phyloP scores from a whole-genome alignment of 768 basidiomycete species.

The Daedalea quercina region DNA sequence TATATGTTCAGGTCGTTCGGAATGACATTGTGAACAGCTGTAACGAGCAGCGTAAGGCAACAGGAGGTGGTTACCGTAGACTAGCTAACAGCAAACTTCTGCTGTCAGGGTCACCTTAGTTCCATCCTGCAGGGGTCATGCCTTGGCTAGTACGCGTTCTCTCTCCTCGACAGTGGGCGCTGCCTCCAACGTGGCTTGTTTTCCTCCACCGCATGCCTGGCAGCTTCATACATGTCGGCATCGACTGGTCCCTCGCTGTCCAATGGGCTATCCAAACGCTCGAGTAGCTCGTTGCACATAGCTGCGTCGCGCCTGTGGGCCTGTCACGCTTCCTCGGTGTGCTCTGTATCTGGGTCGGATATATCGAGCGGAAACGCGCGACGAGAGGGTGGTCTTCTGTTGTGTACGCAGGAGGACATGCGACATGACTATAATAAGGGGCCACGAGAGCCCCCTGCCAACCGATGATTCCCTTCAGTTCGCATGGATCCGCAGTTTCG shows the following conservation, averaged over 20 bases:
- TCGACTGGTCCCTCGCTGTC: not conserved
- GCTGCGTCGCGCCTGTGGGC: not conserved
- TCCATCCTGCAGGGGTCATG: not conserved
- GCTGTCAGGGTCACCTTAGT: not conserved
- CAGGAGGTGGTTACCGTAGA: no score
- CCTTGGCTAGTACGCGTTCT: not conserved
- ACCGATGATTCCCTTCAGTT: constrained; percentile 12
- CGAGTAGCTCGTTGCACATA: not conserved
- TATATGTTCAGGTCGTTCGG: no score
- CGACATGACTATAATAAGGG: not conserved
- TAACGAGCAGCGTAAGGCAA: no score
- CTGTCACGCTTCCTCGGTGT: constrained; percentile 3
- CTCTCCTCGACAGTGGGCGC: not conserved
- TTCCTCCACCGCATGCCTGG: not conserved
- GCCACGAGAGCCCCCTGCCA: constrained; percentile 11
- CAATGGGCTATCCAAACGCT: not conserved
- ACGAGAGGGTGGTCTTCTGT: constrained; percentile 1
- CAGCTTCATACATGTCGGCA: not conserved
- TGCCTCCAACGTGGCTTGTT: not conserved
- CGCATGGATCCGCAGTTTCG: not conserved
- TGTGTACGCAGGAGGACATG: constrained; percentile 2
- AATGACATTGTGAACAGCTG: no score
- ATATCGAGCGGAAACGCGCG: constrained; percentile 4
- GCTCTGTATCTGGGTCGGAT: constrained; percentile 2
- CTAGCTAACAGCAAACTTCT: not conserved